These are phyloP conservation scores for Botrytis paeoniae DNA, from an alignment of 2,329 filamentous ascomycete species.

Conservation along the genomic window DNA sequence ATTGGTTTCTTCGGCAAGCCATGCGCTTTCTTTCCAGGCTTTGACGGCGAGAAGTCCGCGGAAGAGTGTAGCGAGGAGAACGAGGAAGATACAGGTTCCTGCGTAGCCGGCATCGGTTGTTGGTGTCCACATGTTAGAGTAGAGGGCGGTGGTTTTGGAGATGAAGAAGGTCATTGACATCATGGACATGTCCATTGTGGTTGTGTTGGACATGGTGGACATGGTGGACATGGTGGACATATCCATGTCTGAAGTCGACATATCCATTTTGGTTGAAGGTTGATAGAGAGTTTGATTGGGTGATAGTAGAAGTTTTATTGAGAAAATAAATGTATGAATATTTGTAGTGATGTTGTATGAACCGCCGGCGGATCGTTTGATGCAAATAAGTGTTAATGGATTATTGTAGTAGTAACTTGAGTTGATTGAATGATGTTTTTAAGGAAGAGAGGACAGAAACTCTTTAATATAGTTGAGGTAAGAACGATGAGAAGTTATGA, in stretches of 20 bases:
- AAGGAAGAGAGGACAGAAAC: conserved; percentile 6
- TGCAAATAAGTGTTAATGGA: not conserved
- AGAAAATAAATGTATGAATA: not conserved
- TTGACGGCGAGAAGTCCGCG: conserved; percentile 72
- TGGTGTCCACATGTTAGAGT: conserved; percentile 72
- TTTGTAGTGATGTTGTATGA: conserved; percentile 6
- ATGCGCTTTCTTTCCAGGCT: conserved; percentile 58
- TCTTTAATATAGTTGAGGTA: conserved; percentile 12
- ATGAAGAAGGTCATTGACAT: conserved; percentile 66
- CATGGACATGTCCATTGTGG: conserved; percentile 44
- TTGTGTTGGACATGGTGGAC: conserved; percentile 42
- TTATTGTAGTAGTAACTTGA: not conserved
- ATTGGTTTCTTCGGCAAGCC: conserved; percentile 68
- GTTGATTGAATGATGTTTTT: not conserved
- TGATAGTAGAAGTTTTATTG: not conserved
- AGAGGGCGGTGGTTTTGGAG: conserved; percentile 60
- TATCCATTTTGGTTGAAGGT: conserved; percentile 21
- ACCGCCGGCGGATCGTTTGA: conserved; percentile 15
- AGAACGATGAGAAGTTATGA: conserved; percentile 27
- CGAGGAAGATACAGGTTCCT: conserved; percentile 87
- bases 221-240: conserved; percentile 17
- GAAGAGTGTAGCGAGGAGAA: conserved; percentile 68
- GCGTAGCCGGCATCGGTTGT: conserved; percentile 68
- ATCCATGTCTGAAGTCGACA: conserved; percentile 20
- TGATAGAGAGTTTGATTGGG: conserved; percentile 7